Evolutionary conservation across 768 basidiomycete species (phyloP), one percentile per base, ranked within the genome.

Genomic region (Calocybe indica): DNA sequence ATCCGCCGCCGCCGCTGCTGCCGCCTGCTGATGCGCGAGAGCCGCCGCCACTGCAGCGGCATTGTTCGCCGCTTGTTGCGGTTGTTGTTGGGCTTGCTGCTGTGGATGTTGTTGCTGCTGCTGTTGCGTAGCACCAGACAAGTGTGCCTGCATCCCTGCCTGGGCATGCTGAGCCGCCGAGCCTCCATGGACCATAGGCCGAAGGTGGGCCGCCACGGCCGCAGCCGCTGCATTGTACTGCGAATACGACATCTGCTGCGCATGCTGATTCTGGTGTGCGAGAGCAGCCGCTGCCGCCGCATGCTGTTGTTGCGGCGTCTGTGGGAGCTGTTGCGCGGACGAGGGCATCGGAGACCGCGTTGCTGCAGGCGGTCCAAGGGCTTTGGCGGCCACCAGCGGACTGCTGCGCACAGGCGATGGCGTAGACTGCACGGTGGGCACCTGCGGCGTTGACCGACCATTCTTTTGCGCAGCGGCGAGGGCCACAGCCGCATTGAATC

Each of bases 401-500:
- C 72, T 74, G 37, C 51, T 62, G 8, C 70, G 64, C 22, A 55
- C 54, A 9, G 63, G 59, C 11, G 63, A 37, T 7, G 56, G 41
- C 6, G 54, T 42, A 8, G 45, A 39, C 11, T 43, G 55, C 54
- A 45, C 22, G 22, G 22, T 1, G 22, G 22, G 22, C 22, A 50
- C 41, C 52, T 63, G 67, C 4, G 59, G 62, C 7, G 67, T 69
- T 13, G 55, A 50, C 38, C 66, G 59, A 6, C 63, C 65, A 40
- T 57, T 59, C 45, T 56, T 55, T 46, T 62, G 56, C 39, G 52
- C 51, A 5, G 22, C 22, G 22, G 22, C 22, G 22, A 22, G 1
- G 22, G 22, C 22, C 22, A 22, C 2, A 22, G 22, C 22, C 22
- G 22, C 22, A 41, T 6, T 12, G 13, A 12, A 6, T 15, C 31